Base-by-base conservation (phyloP, 2,329 filamentous ascomycete species). In the Bipolaris sorokiniana region DNA sequence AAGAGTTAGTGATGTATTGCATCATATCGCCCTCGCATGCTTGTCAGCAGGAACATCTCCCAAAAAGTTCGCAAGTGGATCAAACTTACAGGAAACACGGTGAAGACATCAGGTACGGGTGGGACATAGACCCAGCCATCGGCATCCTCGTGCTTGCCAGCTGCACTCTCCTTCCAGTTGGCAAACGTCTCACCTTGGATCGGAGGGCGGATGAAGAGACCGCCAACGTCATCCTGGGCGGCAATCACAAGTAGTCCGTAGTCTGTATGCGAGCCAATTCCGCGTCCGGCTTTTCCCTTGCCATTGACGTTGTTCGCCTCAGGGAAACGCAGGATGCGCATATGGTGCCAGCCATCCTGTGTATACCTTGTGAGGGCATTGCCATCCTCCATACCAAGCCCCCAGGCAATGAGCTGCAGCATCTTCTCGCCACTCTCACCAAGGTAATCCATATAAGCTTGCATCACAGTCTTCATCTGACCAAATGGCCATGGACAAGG, bases 261-360 rank as follows among this genome's bases (percentile, higher is more conserved):
- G 56, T 83, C 82, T 6, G 81, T 83, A 48, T 83, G 82, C 2
- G 80, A 81, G 11, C 82, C 82, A 36, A 83, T 83, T 3, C 82
- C 81, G 7, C 81, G 80, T 3, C 80, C 81, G 1, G 71, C 70
- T 54, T 81, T 81, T 1, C 81, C 81, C 52, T 83, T 83, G 15
- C 80, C 81, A 38, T 83, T 83, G 10, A 76, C 77, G 9, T 68
- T 68, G 51, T 72, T 69, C 1, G 62, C 62, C 33, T 71, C 60
- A 3, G 77, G 77, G 55, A 78, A 79, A 26, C 81, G 75, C 1
- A 83, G 72, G 16, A 82, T 72, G 5, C 81, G 75, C 73, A 82
- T 78, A 59, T 83, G 81, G 56, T 84, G 81, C 81, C 82, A 84
- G 0, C 82, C 82, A 53, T 84, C 82, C 7, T 76, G 59, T 0